Evolutionary conservation across 2,329 filamentous ascomycete genomes (phyloP), one percentile per base, ranked within the genome.

Genomic region (Aspergillus texensis): DNA sequence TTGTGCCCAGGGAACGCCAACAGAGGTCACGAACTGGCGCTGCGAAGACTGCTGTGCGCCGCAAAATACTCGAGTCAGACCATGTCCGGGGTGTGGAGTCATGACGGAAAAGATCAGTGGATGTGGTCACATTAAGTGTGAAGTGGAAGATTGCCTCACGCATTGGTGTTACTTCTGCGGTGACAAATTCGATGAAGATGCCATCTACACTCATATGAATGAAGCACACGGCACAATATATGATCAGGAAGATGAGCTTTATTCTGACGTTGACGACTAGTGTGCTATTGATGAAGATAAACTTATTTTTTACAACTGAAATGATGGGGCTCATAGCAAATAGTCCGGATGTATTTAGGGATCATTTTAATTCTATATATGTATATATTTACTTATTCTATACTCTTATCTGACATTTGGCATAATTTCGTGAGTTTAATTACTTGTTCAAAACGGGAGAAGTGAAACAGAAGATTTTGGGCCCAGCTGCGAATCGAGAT

Each of bases 1-100:
- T 2, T 85, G 84, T 65, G 81, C 79, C 0, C 72, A 72, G 0
- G 82, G 80, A 0, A 75, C 75, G 1, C 79, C 80, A 0, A 70
- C 71, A 1, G 76, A 80, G 21, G 61, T 82, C 4, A 58, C 59
- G 1, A 62, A 68, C 12, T 85, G 83, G 80, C 58, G 53, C 1
- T 85, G 83, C 61, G 80, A 80, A 12, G 72, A 71, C 0, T 85
- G 81, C 64, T 16, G 67, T 48, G 48, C 63, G 4, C 43, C 30
- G 32, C 6, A 16, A 28, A 3, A 26, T 28, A 5, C 61, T 55
- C 39, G 19, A 21, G 68, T 75, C 36, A 72, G 68, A 61, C 50
- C 70, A 0, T 83, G 80, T 65, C 80, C 79, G 1, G 70, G 72
- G 0, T 82, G 80, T 58, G 71, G 69, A 2, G 73, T 73, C 2